Base-by-base conservation (phyloP, 2,329 filamentous ascomycete genomes). In the Beauveria sp. region DNA sequence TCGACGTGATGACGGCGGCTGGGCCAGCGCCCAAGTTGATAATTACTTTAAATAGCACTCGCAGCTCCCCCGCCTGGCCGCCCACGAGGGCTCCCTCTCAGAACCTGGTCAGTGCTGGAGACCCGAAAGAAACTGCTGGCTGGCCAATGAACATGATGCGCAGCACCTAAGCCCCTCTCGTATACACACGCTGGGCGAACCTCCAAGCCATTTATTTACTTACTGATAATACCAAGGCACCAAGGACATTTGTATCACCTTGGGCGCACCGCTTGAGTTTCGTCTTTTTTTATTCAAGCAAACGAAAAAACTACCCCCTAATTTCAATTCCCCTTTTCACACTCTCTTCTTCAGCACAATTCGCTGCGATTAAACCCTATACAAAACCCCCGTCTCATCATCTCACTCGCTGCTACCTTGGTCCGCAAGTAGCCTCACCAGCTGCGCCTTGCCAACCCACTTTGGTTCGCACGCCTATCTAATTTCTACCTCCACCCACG, bases 381-480 rank as follows among this genome's bases (percentile, higher is more conserved):
- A 24, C 10, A 16, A 18, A 43, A n/a, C 18, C 50, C 28, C 28
- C 28, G n/a, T 52, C 28, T 52, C 28, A n/a, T 22, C 49, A 20
- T 38, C 49, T n/a, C 26, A 22, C n/a, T n/a, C 18, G 47, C 18
- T 53, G 18, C 34, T 38, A 38, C 12, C 34, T 38, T 38, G 34
- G 34, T 38, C 34, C 34, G 34, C 34, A 34, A 14, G 30, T 34
- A 56, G 40, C 53, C 18, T 45, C 42, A 45, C 40, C 24, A 56
- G 26, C 43, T 46, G 53, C 40, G 40, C 40, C 53, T 56, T 47
- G 40, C 42, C 53, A 56, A 26, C 53, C 53, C 53, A 56, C 53
- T 56, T 43, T 46, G 53, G 40, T 56, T 47, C 53, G 24, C 53
- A 47, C 53, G 42, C 53, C 53, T 24, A 40, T n/a, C 18, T 14